Percentiles rank a stretch among this genome's conserved stretches.
phyloP scores from a whole-genome alignment of 2,329 filamentous ascomycete species.

The Pestalotiopsis sp. region DNA sequence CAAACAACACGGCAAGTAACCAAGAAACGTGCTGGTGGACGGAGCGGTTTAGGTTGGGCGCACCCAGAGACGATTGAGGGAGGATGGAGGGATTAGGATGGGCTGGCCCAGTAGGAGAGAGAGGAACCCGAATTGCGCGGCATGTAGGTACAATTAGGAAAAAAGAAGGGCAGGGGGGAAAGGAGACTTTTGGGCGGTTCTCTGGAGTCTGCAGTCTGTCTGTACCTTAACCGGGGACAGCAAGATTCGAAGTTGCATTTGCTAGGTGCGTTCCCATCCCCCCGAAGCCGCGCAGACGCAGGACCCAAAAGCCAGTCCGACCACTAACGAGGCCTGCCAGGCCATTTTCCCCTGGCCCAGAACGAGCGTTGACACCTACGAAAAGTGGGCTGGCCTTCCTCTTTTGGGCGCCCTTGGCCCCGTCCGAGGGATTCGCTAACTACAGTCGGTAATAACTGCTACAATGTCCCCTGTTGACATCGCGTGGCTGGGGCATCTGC shows the following conservation, averaged over 20 bases:
- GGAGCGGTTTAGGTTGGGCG: constrained; percentile 1
- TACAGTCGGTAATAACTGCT: neutral
- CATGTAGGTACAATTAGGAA: too few relatives aligned
- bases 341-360: neutral
- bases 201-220: too few relatives aligned
- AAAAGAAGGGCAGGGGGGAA: too few relatives aligned
- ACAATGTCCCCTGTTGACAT: neutral
- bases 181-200: too few relatives aligned
- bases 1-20: constrained; percentile 5
- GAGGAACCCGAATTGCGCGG: too few relatives aligned
- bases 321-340: neutral
- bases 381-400: neutral
- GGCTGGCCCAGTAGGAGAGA: neutral
- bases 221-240: neutral
- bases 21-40: constrained; percentile 3
- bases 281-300: neutral
- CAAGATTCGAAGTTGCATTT: neutral
- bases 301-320: neutral
- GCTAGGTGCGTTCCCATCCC: neutral
- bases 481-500: neutral
- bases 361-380: neutral
- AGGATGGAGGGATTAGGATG: neutral
- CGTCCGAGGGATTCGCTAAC: neutral
- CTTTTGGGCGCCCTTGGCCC: neutral
- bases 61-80: neutral